Conservation (phyloP, 2,329 filamentous ascomycete species). For the Dothideomycetes sp. region DNA sequence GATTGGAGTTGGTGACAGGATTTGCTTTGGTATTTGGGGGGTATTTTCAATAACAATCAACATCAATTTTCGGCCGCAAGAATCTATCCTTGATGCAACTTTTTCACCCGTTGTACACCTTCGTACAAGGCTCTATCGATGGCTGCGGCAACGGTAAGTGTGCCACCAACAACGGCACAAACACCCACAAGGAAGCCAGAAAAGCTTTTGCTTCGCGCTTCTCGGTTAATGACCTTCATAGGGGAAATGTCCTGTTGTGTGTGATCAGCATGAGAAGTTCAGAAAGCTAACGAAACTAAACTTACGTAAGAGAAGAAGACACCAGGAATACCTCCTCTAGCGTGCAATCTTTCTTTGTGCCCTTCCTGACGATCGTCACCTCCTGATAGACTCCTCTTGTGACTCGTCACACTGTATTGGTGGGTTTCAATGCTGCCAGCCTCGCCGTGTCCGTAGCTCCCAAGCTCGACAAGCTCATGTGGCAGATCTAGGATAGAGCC, state of each 20-base stretch:
- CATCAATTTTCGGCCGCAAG: too few species aligned
- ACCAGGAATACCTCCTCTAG: slow-evolving; percentile 83
- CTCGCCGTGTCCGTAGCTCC: slow-evolving; percentile 54
- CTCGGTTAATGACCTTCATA: slow-evolving; percentile 98
- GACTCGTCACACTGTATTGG: slow-evolving; percentile 95
- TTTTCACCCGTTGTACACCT: slow-evolving; percentile 74
- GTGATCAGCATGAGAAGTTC: too few species aligned
- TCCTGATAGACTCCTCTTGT: slow-evolving; percentile 78
- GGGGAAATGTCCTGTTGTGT: slow-evolving; percentile 79
- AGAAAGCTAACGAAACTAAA: slow-evolving; percentile 19
- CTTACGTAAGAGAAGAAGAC: slow-evolving; percentile 97
- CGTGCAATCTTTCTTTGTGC: slow-evolving; percentile 85
- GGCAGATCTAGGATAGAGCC: slow-evolving; percentile 28
- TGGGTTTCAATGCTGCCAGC: slow-evolving; percentile 90
- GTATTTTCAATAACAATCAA: background rate
- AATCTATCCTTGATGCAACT: slow-evolving; percentile 57
- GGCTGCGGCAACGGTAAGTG: slow-evolving; percentile 88
- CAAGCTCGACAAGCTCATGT: slow-evolving; percentile 51
- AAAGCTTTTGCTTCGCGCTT: slow-evolving; percentile 81
- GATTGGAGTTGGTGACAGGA: background rate
- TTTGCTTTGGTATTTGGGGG: background rate
- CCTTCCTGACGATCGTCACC: slow-evolving; percentile 79
- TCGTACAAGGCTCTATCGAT: slow-evolving; percentile 88
- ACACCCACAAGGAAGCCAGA: slow-evolving; percentile 87
- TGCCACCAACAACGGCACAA: slow-evolving; percentile 90